Percentiles rank a stretch among this genome's conserved stretches.
phyloP scores from a whole-genome alignment of 78 protist species.

The Tieghemostelium lacteum region DNA sequence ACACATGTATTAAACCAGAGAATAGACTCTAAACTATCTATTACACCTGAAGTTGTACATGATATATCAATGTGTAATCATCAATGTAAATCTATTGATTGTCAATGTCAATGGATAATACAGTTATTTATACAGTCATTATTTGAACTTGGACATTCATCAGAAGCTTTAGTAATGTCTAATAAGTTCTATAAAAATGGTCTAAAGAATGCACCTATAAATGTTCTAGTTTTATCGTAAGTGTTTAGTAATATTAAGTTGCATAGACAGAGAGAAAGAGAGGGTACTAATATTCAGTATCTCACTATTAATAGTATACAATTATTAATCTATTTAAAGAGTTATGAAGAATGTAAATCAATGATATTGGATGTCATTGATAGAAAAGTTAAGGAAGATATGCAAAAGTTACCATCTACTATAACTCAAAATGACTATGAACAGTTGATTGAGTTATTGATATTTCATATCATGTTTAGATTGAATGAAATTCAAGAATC shows the following conservation, averaged over 20 bases:
- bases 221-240: conserved; percentile 44
- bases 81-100: neutral
- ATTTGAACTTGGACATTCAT: conserved; percentile 25
- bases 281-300: neutral
- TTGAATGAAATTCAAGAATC: conserved; percentile 33
- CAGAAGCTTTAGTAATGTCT: conserved; percentile 28
- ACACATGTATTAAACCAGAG: neutral
- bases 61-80: conserved; percentile 16
- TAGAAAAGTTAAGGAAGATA: neutral
- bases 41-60: neutral
- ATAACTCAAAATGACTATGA: conserved; percentile 17
- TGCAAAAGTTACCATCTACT: neutral
- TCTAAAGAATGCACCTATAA: conserved; percentile 28
- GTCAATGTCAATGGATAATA: conserved; percentile 55
- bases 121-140: conserved; percentile 56
- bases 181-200: conserved; percentile 34
- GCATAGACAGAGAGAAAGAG: neutral
- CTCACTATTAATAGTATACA: conserved; percentile 12
- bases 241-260: conserved; percentile 14
- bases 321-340: conserved; percentile 43
- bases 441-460: conserved; percentile 39
- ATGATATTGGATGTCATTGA: conserved; percentile 15
- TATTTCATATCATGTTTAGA: conserved; percentile 71
- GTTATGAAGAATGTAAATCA: conserved; percentile 41
- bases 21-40: neutral